Conservation (phyloP, 176 grass and related monocot species). For the Oryza officinalis region DNA sequence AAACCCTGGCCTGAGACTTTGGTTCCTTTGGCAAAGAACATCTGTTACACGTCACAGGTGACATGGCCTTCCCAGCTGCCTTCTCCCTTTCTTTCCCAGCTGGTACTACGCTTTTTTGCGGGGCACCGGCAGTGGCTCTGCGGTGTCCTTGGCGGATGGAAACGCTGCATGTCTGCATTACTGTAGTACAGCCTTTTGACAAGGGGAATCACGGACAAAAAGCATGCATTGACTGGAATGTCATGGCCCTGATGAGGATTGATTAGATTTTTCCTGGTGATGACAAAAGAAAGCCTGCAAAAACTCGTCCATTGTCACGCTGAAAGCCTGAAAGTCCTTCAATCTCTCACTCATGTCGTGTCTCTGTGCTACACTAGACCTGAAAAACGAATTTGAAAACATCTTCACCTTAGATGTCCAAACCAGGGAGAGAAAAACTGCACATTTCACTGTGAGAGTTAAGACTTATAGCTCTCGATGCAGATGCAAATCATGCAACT, state of each 20-base stretch:
- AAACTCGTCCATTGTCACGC: neutral
- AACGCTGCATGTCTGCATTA: neutral
- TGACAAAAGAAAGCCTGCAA: neutral
- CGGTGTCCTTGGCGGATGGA: neutral
- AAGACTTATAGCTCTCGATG: neutral
- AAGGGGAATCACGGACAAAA: constrained; percentile 6
- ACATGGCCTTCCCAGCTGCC: neutral
- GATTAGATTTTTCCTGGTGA: neutral
- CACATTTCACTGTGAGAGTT: neutral
- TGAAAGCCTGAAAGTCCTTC: neutral
- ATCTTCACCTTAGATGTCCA: neutral
- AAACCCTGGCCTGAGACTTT: too few species aligned
- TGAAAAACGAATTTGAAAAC: neutral
- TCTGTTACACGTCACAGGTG: neutral
- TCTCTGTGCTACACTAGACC: neutral
- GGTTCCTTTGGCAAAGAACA: neutral
- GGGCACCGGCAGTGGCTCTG: neutral
- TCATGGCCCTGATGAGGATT: neutral
- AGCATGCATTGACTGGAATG: constrained; percentile 22
- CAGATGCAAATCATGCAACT: neutral
- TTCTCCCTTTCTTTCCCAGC: neutral
- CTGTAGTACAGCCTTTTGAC: neutral
- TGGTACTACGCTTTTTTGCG: neutral
- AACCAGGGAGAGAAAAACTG: neutral
- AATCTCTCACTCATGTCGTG: neutral